Percentiles rank a stretch among this genome's conserved stretches.
phyloP scores from a whole-genome alignment of 768 basidiomycete species.

The Solioccasus polychromus region DNA sequence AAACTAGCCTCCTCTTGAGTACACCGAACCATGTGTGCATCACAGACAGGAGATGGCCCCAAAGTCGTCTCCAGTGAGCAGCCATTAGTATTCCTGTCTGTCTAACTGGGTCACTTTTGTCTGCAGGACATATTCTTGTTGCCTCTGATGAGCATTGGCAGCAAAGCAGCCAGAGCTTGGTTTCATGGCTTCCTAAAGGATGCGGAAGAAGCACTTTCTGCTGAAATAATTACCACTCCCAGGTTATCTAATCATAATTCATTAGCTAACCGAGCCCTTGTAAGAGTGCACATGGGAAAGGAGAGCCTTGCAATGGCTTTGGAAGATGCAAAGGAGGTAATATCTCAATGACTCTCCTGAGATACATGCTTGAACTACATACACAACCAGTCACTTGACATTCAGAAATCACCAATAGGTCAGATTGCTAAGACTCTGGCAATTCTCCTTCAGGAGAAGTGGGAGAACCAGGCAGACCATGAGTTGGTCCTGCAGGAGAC shows the following conservation, averaged over 20 bases:
- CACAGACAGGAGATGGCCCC: conserved; percentile 2
- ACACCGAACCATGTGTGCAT: neutral
- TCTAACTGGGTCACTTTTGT: neutral
- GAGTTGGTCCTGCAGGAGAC: conserved; percentile 5
- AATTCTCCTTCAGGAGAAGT: conserved; percentile 1
- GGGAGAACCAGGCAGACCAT: no score
- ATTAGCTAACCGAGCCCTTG: conserved; percentile 16
- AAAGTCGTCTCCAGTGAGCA: conserved; percentile 4
- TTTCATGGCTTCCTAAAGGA: conserved; percentile 10
- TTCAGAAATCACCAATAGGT: conserved; percentile 15
- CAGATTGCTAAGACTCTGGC: conserved; percentile 14
- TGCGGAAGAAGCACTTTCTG: conserved; percentile 9
- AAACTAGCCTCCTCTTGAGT: neutral
- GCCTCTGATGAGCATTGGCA: conserved; percentile 16
- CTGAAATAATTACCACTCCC: conserved; percentile 2
- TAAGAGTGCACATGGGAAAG: conserved; percentile 6
- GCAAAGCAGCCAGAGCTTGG: conserved; percentile 16
- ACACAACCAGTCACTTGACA: conserved; percentile 6
- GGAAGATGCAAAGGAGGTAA: conserved; percentile 13
- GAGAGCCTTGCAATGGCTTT: conserved; percentile 1
- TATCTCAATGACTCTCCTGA: neutral
- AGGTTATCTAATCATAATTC: neutral
- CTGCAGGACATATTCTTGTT: conserved; percentile 2
- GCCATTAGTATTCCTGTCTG: neutral
- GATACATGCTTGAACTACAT: neutral